phyloP scores from a whole-genome alignment of 345 rosid species.

The Populus deltoides region DNA sequence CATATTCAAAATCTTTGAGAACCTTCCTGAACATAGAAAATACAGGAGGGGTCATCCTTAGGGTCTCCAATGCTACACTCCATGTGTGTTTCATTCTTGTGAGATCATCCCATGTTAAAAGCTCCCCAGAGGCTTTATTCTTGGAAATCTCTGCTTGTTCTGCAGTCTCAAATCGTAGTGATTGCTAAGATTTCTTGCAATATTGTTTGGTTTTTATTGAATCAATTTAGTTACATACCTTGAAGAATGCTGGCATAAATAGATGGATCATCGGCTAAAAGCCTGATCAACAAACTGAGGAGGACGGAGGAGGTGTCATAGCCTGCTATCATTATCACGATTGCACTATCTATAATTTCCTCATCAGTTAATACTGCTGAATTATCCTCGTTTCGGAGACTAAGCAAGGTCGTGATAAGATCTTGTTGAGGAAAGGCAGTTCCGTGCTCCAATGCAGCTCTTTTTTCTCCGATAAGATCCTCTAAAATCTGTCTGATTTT shows the following conservation, averaged over 20 bases:
- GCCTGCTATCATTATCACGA: slow-evolving; percentile 17
- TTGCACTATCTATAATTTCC: slow-evolving; percentile 22
- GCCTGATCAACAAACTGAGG: slow-evolving; percentile 17
- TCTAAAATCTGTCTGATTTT: background rate
- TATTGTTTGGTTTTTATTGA: background rate
- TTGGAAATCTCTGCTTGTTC: slow-evolving; percentile 23
- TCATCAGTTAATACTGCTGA: slow-evolving; percentile 1
- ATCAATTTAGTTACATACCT: slow-evolving; percentile 10
- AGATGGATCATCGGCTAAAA: slow-evolving; percentile 15
- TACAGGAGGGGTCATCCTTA: slow-evolving; percentile 36
- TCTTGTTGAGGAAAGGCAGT: slow-evolving; percentile 13
- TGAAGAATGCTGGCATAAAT: slow-evolving; percentile 9
- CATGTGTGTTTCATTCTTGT: slow-evolving; percentile 38
- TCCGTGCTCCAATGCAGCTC: slow-evolving; percentile 7
- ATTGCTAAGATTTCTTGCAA: background rate
- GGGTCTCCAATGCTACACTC: slow-evolving; percentile 34
- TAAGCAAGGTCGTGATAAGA: slow-evolving; percentile 24
- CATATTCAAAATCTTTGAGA: slow-evolving; percentile 21
- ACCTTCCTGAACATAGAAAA: slow-evolving; percentile 19
- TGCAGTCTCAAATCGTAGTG: background rate
- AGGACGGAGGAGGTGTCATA: slow-evolving; percentile 24
- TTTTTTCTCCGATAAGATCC: slow-evolving; percentile 13
- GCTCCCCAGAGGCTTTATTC: slow-evolving; percentile 13
- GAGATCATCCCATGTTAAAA: slow-evolving; percentile 40
- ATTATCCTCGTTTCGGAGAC: background rate